Conservation (phyloP, 768 basidiomycete species). For the Pleurotus djamor region DNA sequence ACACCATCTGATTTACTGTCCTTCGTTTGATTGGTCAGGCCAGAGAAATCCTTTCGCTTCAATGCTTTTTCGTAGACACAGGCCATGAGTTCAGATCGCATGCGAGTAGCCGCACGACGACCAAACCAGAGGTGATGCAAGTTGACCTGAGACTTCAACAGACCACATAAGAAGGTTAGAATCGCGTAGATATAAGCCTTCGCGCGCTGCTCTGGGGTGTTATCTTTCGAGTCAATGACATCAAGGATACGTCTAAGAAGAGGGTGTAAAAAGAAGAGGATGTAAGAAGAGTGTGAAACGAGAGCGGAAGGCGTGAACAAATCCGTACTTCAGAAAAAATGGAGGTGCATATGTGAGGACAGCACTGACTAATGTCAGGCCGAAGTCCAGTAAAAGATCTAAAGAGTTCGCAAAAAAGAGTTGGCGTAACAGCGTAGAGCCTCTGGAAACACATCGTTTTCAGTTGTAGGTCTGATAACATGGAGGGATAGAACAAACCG, state of each 20-base stretch:
- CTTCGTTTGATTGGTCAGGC: slow-evolving; percentile 56
- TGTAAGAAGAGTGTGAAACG: background rate
- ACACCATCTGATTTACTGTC: slow-evolving; percentile 23
- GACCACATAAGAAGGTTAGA: slow-evolving; percentile 63
- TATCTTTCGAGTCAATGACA: slow-evolving; percentile 40
- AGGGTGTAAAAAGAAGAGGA: background rate
- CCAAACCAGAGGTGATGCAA: slow-evolving; percentile 79
- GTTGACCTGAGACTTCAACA: slow-evolving; percentile 66
- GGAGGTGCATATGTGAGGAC: slow-evolving; percentile 78
- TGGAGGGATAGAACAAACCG: slow-evolving; percentile 20
- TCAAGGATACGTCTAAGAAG: slow-evolving; percentile 53
- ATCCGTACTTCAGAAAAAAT: slow-evolving; percentile 72
- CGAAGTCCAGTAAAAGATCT: slow-evolving; percentile 58
- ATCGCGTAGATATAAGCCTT: slow-evolving; percentile 78
- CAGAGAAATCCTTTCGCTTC: slow-evolving; percentile 81
- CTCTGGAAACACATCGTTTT: slow-evolving; percentile 17
- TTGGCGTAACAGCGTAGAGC: slow-evolving; percentile 37
- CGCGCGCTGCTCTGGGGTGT: slow-evolving; percentile 48
- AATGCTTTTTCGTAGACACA: slow-evolving; percentile 88
- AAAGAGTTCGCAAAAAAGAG: slow-evolving; percentile 44
- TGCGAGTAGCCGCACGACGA: slow-evolving; percentile 68
- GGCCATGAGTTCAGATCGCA: slow-evolving; percentile 82
- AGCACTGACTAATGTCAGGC: slow-evolving; percentile 66
- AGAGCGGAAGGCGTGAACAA: slow-evolving; percentile 5
- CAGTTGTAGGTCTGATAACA: background rate